Evolutionary conservation across 2,329 filamentous ascomycete species (phyloP), one percentile per base, ranked within the genome.

Genomic region (Herpomyces periplanetae): DNA sequence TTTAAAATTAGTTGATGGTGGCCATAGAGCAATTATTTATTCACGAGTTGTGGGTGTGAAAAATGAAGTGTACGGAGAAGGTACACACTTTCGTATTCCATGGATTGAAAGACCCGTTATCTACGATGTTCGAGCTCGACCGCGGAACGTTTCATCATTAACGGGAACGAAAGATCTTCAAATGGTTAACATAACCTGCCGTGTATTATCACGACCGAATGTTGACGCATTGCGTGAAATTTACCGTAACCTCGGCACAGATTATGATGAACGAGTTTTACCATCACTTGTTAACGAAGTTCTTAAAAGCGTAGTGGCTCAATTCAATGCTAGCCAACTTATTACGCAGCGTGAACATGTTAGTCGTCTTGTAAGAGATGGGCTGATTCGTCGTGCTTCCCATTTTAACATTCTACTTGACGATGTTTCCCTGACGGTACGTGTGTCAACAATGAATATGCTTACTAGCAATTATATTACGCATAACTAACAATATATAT

Each of bases 161-260:
- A 96, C 80, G 24, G 80, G 80, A 31, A 96, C 80, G 35, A 96
- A 96, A 51, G 80, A 96, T 43, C 47, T 96, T 42, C 80, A 96
- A 49, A 96, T 96, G 80, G 80, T 91, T 37, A 96, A 96, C 54
- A 91, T 96, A 38, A 96, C 75, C 35, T 96, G 80, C 44, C 75
- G 80, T 66, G 80, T 96, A 23, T 65, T 96, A 20, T 88, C 75
- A 23, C 52, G 71, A 31, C 80, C 80, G 22, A 58, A 71, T 23
- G 47, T 96, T 33, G 58, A 66, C 28, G 65, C 73, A 13, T 56
- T 96, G 16, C 80, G 80, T 8, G 69, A 87, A 44, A 96, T 96
- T 34, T 96, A 91, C 51, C 55, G 80, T 28, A 96, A 80, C 1
- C 52, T 96, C 13, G 80, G 80, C 21, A 61, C 60, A 22, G 80